Evolutionary conservation across 1,139 yeast species (phyloP), one percentile per base, ranked within the genome.

Genomic region (Saccharomyces uvarum): DNA sequence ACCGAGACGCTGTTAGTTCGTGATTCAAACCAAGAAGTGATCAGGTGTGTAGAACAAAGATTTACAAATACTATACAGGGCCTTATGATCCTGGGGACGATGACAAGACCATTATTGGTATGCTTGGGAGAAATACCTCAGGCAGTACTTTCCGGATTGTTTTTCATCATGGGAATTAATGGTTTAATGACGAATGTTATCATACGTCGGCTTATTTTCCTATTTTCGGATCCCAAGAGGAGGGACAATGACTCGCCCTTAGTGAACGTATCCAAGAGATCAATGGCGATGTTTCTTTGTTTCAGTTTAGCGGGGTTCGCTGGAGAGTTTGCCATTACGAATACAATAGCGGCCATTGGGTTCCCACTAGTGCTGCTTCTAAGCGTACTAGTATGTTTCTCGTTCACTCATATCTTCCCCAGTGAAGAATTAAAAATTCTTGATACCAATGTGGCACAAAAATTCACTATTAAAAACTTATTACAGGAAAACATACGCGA

Each of bases 51-150:
- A 2, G 99, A 93, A 64, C 99, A 93, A 68, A 71, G 99, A 50
- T 75, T 89, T 48, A 86, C 95, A 1, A 93, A 93, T 64, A 82
- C 90, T 0, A 75, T 79, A 0, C 99, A 93, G 66, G 99, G 99
- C 0, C 70, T 87, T 8, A 66, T 93, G 69, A 87, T 90, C 16
- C 73, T 93, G 58, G 95, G 88, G 0, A 84, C 91, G 75, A 93
- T 93, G 98, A 73, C 93, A 2, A 77, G 96, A 16, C 99, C 99
- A 0, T 78, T 93, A 47, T 75, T 93, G 57, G 77, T 84, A 0
- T 89, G 95, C 8, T 73, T 93, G 16, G 91, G 93, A 0, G 73
- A 84, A 31, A 86, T 93, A n/a, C 99, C 99, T 0, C 98, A 93
- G 66, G 95, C 95, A 3, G 96, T 90, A 0, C 74, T 93, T 27